Conservation (phyloP, 371 early-diverging fungal genomes). For the Smittium culicis region DNA sequence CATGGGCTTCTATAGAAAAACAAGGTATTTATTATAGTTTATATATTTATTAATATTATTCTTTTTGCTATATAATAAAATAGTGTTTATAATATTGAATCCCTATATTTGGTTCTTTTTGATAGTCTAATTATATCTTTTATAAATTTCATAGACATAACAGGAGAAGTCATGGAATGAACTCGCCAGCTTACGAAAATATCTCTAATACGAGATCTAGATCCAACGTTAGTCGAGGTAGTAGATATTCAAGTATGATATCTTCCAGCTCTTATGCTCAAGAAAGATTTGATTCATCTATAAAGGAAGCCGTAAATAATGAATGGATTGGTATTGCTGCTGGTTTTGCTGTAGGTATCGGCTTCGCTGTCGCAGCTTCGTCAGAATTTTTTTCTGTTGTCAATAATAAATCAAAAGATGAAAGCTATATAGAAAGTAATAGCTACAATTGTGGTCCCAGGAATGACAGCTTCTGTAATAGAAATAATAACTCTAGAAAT, state of each 20-base stretch:
- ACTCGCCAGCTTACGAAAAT: neutral
- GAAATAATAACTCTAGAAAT: neutral
- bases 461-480: neutral
- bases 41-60: too few species aligned
- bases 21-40: too few species aligned
- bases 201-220: neutral
- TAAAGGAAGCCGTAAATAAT: neutral
- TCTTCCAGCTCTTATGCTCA: neutral
- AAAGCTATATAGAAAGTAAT: too few species aligned
- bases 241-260: neutral
- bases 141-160: too few species aligned
- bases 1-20: too few species aligned
- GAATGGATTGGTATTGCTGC: neutral
- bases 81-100: too few species aligned
- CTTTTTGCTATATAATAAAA: too few species aligned
- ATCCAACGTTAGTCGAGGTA: neutral
- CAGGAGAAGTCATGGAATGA: too few species aligned
- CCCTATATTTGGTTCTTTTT: too few species aligned
- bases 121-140: too few species aligned
- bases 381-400: neutral
- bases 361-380: neutral
- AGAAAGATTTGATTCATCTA: neutral
- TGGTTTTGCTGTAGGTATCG: neutral
- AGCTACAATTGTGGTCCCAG: neutral
- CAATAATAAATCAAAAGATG: neutral